phyloP scores from a whole-genome alignment of 495 filamentous ascomycete species.

The Neurospora sp. region DNA sequence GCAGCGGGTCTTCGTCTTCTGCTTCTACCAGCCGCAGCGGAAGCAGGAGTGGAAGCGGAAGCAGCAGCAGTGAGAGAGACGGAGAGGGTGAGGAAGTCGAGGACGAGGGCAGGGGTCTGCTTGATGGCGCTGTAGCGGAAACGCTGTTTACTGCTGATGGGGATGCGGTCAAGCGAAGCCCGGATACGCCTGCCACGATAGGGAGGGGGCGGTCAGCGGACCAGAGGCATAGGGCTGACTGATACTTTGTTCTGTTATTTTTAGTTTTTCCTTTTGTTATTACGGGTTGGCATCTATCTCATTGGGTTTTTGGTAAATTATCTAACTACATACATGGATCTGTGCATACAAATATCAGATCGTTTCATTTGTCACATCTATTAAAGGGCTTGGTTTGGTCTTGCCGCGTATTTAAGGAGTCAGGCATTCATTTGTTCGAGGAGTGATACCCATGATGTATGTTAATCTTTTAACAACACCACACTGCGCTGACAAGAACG shows the following conservation, averaged over 20 bases:
- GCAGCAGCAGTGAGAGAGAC: constrained; percentile 14
- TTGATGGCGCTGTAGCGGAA: neutral
- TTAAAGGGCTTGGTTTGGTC: neutral
- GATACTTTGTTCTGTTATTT: neutral
- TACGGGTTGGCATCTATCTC: neutral
- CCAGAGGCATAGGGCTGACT: neutral
- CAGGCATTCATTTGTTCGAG: neutral
- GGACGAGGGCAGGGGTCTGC: constrained; percentile 15
- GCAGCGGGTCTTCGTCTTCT: constrained; percentile 2
- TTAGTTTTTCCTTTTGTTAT: neutral
- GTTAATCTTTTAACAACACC: neutral
- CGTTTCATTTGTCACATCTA: neutral
- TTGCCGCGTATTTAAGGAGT: neutral
- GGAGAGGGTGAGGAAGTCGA: constrained; percentile 11
- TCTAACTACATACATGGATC: neutral
- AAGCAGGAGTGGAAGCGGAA: constrained; percentile 5
- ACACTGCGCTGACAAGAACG: neutral
- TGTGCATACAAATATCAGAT: neutral
- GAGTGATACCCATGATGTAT: neutral
- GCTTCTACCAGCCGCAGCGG: neutral
- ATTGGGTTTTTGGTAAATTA: neutral
- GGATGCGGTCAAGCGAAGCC: neutral
- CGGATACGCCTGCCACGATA: neutral
- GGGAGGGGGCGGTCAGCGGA: neutral
- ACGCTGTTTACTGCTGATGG: neutral